phyloP scores from a whole-genome alignment of 305 asterid species.

The Fraxinus albicans region DNA sequence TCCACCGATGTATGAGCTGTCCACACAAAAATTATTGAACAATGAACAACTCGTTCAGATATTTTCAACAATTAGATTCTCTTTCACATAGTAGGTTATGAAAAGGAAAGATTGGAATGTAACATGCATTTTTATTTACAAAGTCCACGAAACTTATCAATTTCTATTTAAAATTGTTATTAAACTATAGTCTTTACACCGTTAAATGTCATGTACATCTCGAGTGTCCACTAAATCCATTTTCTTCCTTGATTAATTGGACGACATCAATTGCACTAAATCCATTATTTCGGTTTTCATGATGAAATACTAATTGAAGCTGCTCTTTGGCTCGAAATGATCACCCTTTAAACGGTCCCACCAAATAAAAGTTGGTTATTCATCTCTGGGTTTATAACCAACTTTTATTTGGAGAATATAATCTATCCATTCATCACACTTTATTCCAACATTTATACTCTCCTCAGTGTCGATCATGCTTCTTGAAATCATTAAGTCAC shows the following conservation, averaged over 20 bases:
- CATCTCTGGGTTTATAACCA: constrained; percentile 23
- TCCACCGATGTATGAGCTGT: no score
- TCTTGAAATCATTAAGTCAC: constrained; percentile 31
- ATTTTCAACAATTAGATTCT: background rate
- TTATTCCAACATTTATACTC: constrained; percentile 20
- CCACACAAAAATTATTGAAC: background rate
- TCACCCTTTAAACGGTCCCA: background rate
- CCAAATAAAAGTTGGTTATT: background rate
- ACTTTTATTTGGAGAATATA: constrained; percentile 18
- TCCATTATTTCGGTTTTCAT: constrained; percentile 22
- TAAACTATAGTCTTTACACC: no score
- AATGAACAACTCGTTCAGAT: no score
- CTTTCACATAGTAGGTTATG: background rate
- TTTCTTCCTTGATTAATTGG: constrained; percentile 1
- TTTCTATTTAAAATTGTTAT: no score
- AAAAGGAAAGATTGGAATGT: no score
- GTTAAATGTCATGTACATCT: background rate
- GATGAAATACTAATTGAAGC: constrained; percentile 20
- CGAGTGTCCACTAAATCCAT: background rate
- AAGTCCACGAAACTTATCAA: no score
- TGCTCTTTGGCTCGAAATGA: background rate
- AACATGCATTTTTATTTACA: no score
- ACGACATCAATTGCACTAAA: constrained; percentile 8
- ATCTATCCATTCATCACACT: constrained; percentile 19
- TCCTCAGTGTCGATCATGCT: constrained; percentile 23